These are phyloP conservation scores for Amanita thiersii DNA, from an alignment of 768 basidiomycete genomes.

Conservation along the genomic window DNA sequence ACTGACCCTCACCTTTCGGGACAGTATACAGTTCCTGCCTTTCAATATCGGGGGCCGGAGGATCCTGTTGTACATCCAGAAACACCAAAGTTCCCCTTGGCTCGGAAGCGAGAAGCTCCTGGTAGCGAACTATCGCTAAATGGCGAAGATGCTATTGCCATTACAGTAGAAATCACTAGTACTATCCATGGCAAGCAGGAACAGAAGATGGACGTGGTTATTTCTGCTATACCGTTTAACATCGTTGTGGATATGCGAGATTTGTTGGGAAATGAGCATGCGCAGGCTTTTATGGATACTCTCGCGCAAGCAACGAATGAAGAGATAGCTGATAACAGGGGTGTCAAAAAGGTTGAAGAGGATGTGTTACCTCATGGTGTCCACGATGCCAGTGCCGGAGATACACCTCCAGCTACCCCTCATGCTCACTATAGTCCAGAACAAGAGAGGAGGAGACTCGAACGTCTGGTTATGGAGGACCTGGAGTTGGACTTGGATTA, in stretches of 20 bases:
- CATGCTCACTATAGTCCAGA: conserved; percentile 13
- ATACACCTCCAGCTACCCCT: conserved; percentile 32
- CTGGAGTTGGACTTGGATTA: conserved; percentile 47
- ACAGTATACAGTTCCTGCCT: conserved; percentile 43
- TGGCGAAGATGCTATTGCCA: too few relatives aligned
- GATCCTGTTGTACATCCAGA: conserved; percentile 13
- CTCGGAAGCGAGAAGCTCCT: too few relatives aligned
- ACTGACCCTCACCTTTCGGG: conserved; percentile 58
- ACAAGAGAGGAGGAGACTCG: conserved; percentile 32
- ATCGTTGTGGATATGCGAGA: too few relatives aligned
- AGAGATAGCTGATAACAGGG: conserved; percentile 27
- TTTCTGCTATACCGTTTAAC: too few relatives aligned
- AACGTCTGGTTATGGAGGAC: conserved; percentile 50
- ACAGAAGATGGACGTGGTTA: conserved; percentile 30
- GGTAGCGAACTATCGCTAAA: too few relatives aligned
- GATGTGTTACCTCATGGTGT: conserved; percentile 18
- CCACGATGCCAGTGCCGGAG: conserved; percentile 17
- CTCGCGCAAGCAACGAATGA: too few relatives aligned
- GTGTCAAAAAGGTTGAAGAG: conserved; percentile 17
- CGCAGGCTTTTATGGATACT: too few relatives aligned
- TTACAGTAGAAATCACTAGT: too few relatives aligned
- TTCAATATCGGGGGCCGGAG: conserved; percentile 26
- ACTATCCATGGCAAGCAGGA: too few relatives aligned
- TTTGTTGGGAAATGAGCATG: too few relatives aligned
- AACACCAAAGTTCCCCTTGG: conserved; percentile 49